Evolutionary conservation across 2,329 filamentous ascomycete species (phyloP).

Genomic region (Malbranchea zuffiana): DNA sequence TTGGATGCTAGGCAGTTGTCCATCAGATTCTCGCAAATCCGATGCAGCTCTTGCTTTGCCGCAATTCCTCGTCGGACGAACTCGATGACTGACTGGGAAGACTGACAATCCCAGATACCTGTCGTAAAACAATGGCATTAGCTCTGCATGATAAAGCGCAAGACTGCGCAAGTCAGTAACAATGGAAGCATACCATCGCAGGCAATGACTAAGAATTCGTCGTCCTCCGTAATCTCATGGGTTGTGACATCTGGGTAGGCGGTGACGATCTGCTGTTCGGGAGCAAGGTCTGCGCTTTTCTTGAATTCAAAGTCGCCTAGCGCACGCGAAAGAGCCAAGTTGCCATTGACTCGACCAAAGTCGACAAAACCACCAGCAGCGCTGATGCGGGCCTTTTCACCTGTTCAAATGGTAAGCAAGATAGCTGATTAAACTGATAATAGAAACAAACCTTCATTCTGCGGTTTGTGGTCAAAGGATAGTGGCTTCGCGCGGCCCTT

Average conservation of each 20-base stretch:
- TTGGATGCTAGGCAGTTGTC: conserved; percentile 97
- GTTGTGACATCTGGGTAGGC: conserved; percentile 89
- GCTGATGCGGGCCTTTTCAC: conserved; percentile 89
- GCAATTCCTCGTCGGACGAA: conserved; percentile 95
- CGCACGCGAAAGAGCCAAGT: conserved; percentile 87
- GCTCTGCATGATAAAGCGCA: conserved; percentile 3
- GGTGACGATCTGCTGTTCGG: conserved; percentile 98
- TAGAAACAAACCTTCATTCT: conserved; percentile 68
- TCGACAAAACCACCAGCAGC: conserved; percentile 96
- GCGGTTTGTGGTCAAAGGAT: conserved; percentile 98
- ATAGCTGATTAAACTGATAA: background rate
- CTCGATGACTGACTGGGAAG: conserved; percentile 91
- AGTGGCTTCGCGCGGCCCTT: conserved; percentile 95
- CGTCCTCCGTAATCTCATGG: conserved; percentile 82
- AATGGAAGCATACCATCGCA: conserved; percentile 64
- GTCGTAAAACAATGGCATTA: conserved; percentile 13
- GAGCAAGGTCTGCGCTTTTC: conserved; percentile 91
- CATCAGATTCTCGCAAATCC: conserved; percentile 99
- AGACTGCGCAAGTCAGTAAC: conserved; percentile 13
- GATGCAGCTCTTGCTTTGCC: conserved; percentile 84
- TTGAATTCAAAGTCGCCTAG: conserved; percentile 99
- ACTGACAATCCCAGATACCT: conserved; percentile 99
- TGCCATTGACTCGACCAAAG: conserved; percentile 96
- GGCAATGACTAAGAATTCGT: conserved; percentile 88
- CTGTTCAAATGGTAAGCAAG: conserved; percentile 37